Conservation (phyloP, 2,329 filamentous ascomycete genomes). For the Lizonia empirigonia region DNA sequence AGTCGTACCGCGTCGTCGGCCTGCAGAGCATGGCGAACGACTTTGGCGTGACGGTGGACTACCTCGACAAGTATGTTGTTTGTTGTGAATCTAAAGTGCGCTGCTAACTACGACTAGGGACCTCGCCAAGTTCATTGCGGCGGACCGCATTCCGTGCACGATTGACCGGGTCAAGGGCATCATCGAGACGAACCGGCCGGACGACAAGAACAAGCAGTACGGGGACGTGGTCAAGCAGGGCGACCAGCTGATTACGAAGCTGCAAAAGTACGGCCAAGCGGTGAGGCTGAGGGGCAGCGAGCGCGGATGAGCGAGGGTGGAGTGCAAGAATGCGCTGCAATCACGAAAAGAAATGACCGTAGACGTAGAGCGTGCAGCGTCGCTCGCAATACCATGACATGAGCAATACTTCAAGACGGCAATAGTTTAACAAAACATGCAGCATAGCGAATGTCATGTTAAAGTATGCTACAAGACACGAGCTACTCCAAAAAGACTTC, state of each 20-base stretch:
- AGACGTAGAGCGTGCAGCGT: slow-evolving; percentile 32
- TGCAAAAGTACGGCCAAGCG: slow-evolving; percentile 98
- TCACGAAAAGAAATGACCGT: slow-evolving; percentile 24
- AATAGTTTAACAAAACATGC: too few relatives aligned
- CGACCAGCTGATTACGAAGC: slow-evolving; percentile 96
- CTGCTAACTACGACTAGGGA: slow-evolving; percentile 64
- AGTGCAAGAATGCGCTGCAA: too few relatives aligned
- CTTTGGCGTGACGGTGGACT: slow-evolving; percentile 96
- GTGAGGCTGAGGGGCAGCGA: slow-evolving; percentile 94
- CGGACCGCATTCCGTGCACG: slow-evolving; percentile 90
- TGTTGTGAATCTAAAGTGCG: too few relatives aligned
- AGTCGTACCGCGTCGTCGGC: slow-evolving; percentile 97
- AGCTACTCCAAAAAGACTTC: too few relatives aligned
- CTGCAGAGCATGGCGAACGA: slow-evolving; percentile 95
- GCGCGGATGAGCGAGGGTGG: slow-evolving; percentile 64
- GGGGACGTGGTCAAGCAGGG: slow-evolving; percentile 97
- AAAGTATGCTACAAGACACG: too few relatives aligned
- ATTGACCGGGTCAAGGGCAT: slow-evolving; percentile 97
- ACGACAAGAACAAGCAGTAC: slow-evolving; percentile 99
- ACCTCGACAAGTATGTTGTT: slow-evolving; percentile 77
- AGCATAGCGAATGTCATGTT: too few relatives aligned
- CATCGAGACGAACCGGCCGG: slow-evolving; percentile 96
- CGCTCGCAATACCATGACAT: neutral
- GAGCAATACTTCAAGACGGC: neutral
- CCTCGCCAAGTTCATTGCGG: slow-evolving; percentile 95